Percentiles rank a stretch among this genome's conserved stretches.
phyloP scores from a whole-genome alignment of 2,329 filamentous ascomycete species.

The Diplodia corticola region DNA sequence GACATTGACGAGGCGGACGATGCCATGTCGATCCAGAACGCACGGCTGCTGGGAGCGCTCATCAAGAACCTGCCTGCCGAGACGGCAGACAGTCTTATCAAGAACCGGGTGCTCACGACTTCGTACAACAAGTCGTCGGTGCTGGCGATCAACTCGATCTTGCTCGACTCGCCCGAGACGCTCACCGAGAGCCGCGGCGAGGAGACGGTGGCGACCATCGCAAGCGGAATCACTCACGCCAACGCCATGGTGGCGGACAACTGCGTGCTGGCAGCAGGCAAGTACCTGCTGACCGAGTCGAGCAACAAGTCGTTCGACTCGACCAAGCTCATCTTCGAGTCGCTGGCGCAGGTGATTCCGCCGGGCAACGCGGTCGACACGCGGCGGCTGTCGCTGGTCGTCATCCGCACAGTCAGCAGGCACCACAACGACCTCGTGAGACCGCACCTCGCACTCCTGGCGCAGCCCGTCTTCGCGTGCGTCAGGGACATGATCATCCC shows the following conservation, averaged over 20 bases:
- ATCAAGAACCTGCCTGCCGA: slow-evolving; percentile 82
- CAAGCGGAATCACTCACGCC: slow-evolving; percentile 74
- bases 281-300: slow-evolving; percentile 72
- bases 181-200: slow-evolving; percentile 69
- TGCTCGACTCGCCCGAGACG: slow-evolving; percentile 74
- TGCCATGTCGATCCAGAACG: slow-evolving; percentile 83
- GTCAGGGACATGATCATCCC: slow-evolving; percentile 92
- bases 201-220: slow-evolving; percentile 74
- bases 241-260: slow-evolving; percentile 81
- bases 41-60: slow-evolving; percentile 83
- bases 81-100: slow-evolving; percentile 61
- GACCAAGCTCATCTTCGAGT: slow-evolving; percentile 76
- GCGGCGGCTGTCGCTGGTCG: slow-evolving; percentile 80
- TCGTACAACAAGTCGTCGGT: slow-evolving; percentile 77
- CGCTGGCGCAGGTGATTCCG: slow-evolving; percentile 71
- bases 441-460: slow-evolving; percentile 77
- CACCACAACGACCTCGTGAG: slow-evolving; percentile 76
- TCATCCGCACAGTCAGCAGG: slow-evolving; percentile 81
- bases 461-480: slow-evolving; percentile 80
- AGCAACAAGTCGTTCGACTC: slow-evolving; percentile 71
- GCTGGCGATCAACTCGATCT: slow-evolving; percentile 82
- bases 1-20: slow-evolving; percentile 74
- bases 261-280: slow-evolving; percentile 83
- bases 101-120: slow-evolving; percentile 73
- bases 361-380: slow-evolving; percentile 80